These are phyloP conservation scores for Dactylis glomerata DNA, from an alignment of 176 grass and related monocot species.

Conservation along the genomic window DNA sequence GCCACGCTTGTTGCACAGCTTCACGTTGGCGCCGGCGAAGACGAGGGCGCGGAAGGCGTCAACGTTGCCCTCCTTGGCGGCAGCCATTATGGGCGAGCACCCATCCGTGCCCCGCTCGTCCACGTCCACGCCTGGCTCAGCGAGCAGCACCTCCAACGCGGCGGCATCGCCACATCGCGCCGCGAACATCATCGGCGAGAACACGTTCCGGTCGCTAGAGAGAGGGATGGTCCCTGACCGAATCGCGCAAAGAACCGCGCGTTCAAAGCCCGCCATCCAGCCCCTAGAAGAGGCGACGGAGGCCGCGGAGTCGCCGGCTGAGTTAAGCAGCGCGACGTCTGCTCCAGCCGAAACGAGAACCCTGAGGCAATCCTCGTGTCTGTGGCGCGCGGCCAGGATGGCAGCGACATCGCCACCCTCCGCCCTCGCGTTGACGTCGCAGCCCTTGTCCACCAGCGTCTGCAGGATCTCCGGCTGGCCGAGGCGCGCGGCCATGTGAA, in stretches of 20 bases:
- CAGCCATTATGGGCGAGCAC: slow-evolving; percentile 62
- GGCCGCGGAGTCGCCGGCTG: slow-evolving; percentile 37
- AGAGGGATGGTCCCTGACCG: slow-evolving; percentile 46
- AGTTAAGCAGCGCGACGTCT: slow-evolving; percentile 68
- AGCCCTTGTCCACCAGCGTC: slow-evolving; percentile 48
- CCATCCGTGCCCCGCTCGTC: slow-evolving; percentile 63
- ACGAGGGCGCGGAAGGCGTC: slow-evolving; percentile 72
- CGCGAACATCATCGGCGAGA: slow-evolving; percentile 63
- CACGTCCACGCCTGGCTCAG: slow-evolving; percentile 48
- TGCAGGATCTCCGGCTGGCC: slow-evolving; percentile 57
- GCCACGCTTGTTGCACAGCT: slow-evolving; percentile 48
- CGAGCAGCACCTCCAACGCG: slow-evolving; percentile 55
- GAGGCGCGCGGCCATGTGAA: slow-evolving; percentile 73
- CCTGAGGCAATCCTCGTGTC: slow-evolving; percentile 61
- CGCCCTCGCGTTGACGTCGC: slow-evolving; percentile 57
- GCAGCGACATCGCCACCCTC: slow-evolving; percentile 52
- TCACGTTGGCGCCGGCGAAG: slow-evolving; percentile 72
- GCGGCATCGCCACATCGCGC: slow-evolving; percentile 48
- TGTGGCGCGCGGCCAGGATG: slow-evolving; percentile 58
- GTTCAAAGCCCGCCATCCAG: slow-evolving; percentile 56
- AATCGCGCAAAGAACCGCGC: slow-evolving; percentile 43
- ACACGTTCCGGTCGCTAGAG: slow-evolving; percentile 58
- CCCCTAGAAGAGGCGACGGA: slow-evolving; percentile 39
- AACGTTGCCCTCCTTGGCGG: slow-evolving; percentile 66
- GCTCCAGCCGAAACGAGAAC: slow-evolving; percentile 56